These are phyloP conservation scores for Umbelopsis ramanniana DNA, from an alignment of 192 early-diverging fungal genomes.

Conservation along the genomic window DNA sequence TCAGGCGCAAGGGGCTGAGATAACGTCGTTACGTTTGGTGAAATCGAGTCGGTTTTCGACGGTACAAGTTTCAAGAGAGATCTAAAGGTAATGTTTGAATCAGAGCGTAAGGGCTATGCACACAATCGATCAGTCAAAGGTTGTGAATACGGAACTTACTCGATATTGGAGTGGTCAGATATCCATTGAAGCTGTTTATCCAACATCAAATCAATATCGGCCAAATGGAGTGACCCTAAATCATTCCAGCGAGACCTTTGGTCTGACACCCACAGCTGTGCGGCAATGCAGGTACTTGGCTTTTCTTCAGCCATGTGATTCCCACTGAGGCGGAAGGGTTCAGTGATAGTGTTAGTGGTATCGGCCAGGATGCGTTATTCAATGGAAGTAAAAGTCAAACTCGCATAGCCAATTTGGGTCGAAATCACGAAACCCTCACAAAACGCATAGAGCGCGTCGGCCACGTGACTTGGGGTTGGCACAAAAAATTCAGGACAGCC, in stretches of 20 bases:
- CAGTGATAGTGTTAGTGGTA: neutral
- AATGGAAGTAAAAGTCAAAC: conserved; percentile 2
- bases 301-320: conserved; percentile 16
- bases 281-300: conserved; percentile 13
- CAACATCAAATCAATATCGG: conserved; percentile 11
- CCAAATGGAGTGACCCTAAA: conserved; percentile 12
- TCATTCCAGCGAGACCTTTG: conserved; percentile 16
- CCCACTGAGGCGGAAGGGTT: neutral
- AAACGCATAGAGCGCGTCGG: neutral
- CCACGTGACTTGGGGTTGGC: neutral
- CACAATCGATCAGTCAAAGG: neutral
- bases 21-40: too few relatives aligned
- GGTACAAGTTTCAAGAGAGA: too few relatives aligned
- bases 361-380: neutral
- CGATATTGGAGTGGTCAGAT: neutral
- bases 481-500: too few relatives aligned
- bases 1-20: too few relatives aligned
- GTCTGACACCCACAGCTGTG: conserved; percentile 5
- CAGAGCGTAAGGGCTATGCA: neutral
- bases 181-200: conserved; percentile 18
- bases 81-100: neutral
- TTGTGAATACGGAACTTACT: neutral
- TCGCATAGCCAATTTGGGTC: neutral
- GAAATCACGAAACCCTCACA: neutral
- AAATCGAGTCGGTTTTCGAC: too few relatives aligned